phyloP scores from a whole-genome alignment of 345 rosid genomes.

The Gossypium arboreum region DNA sequence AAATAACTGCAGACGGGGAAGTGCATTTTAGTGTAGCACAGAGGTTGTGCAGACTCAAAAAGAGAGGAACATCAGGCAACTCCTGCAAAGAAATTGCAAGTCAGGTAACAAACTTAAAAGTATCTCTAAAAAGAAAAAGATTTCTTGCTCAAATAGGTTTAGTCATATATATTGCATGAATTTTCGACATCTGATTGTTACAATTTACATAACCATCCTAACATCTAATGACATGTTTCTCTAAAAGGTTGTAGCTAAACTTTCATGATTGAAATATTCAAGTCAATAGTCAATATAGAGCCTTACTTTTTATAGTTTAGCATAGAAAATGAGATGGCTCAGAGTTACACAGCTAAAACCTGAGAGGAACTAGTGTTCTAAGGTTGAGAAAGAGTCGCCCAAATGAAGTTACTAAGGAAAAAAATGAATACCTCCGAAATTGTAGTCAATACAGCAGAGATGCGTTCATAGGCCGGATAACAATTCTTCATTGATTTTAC shows the following conservation, averaged over 20 bases:
- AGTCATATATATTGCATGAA: background rate
- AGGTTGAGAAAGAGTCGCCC: background rate
- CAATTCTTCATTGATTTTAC: constrained; percentile 71
- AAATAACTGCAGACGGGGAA: constrained; percentile 90
- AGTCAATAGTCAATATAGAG: background rate
- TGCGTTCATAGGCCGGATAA: constrained; percentile 87
- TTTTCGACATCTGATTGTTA: background rate
- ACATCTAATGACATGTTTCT: background rate
- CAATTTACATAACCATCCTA: background rate
- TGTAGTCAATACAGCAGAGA: constrained; percentile 84
- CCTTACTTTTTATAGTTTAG: background rate
- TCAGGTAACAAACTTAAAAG: background rate
- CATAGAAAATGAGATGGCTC: background rate
- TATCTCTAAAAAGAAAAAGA: background rate
- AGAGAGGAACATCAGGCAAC: constrained; percentile 89
- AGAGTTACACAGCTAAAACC: background rate
- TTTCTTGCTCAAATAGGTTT: background rate
- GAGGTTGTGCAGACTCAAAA: constrained; percentile 90
- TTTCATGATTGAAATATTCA: background rate
- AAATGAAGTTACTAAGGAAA: background rate
- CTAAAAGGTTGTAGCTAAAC: background rate
- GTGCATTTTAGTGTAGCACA: constrained; percentile 92
- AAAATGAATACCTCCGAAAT: constrained; percentile 62
- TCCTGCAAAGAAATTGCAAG: constrained; percentile 49
- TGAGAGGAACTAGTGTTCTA: background rate